These are phyloP conservation scores for Paraphaeosphaeria sporulosa DNA, from an alignment of 2,329 filamentous ascomycete species.

Conservation along the genomic window DNA sequence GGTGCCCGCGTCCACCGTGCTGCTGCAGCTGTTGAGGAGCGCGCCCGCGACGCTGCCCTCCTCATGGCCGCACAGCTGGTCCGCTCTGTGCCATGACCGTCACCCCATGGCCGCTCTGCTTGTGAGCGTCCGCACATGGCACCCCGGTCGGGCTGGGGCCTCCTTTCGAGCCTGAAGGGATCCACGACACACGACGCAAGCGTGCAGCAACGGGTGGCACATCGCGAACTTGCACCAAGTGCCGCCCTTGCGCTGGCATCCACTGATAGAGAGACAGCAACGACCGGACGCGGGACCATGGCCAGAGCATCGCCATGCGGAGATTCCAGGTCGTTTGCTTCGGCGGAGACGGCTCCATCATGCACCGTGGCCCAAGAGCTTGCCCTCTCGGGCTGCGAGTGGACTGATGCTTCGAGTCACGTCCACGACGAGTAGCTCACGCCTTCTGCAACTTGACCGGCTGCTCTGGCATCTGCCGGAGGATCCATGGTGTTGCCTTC, in stretches of 20 bases:
- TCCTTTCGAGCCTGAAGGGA: slow-evolving; percentile 20
- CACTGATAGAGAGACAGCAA: slow-evolving; percentile 8
- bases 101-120: not conserved
- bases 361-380: not conserved
- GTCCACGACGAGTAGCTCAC: no score
- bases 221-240: slow-evolving; percentile 14
- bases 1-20: not conserved
- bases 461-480: not conserved
- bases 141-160: slow-evolving; percentile 35
- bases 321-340: slow-evolving; percentile 18
- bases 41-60: not conserved
- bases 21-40: not conserved
- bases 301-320: slow-evolving; percentile 1
- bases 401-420: slow-evolving; percentile 15
- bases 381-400: not conserved
- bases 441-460: no score
- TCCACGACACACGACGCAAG: slow-evolving; percentile 11
- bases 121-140: slow-evolving; percentile 44
- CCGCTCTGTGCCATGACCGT: not conserved
- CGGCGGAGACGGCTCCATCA: slow-evolving; percentile 7
- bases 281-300: slow-evolving; percentile 24
- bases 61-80: not conserved
- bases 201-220: slow-evolving; percentile 17
- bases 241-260: slow-evolving; percentile 13
- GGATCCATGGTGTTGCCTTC: not conserved